Conservation (phyloP, 2,329 filamentous ascomycete genomes). For the Calonectria pauciramosa region DNA sequence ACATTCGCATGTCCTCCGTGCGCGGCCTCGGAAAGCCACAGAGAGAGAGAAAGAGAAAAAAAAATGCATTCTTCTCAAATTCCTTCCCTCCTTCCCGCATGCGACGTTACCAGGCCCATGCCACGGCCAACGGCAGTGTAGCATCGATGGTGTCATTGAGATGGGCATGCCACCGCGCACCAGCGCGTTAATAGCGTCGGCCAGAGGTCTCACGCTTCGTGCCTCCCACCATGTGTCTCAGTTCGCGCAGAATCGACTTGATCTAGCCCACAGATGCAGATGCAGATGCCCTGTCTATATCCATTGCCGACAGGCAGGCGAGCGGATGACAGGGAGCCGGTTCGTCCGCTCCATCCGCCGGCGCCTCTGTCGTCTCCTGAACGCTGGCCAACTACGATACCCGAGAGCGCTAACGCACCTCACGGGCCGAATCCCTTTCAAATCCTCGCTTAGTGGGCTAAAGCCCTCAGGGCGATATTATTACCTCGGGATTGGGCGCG, state of each 20-base stretch:
- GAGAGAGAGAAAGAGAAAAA: no score
- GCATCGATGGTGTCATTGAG: constrained; percentile 8
- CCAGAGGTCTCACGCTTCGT: background rate
- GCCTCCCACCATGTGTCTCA: constrained; percentile 5
- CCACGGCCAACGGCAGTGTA: background rate
- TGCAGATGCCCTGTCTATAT: background rate
- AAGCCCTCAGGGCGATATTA: background rate
- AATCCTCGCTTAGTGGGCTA: background rate
- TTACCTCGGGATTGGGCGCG: background rate
- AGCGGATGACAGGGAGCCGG: background rate
- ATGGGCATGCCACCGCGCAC: constrained; percentile 7
- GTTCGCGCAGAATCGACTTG: background rate
- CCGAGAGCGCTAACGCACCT: background rate
- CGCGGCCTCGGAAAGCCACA: background rate
- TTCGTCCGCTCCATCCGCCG: background rate
- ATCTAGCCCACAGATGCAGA: background rate
- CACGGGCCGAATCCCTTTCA: background rate
- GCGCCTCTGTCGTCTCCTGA: background rate
- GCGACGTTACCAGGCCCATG: constrained; percentile 4
- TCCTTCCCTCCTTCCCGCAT: background rate
- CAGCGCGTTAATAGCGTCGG: constrained; percentile 5
- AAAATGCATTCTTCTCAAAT: background rate
- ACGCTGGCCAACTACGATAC: background rate
- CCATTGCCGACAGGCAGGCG: background rate
- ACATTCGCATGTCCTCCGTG: background rate